phyloP scores from a whole-genome alignment of 1,284 basidiomycete species.

The Irpex rosettiformis region DNA sequence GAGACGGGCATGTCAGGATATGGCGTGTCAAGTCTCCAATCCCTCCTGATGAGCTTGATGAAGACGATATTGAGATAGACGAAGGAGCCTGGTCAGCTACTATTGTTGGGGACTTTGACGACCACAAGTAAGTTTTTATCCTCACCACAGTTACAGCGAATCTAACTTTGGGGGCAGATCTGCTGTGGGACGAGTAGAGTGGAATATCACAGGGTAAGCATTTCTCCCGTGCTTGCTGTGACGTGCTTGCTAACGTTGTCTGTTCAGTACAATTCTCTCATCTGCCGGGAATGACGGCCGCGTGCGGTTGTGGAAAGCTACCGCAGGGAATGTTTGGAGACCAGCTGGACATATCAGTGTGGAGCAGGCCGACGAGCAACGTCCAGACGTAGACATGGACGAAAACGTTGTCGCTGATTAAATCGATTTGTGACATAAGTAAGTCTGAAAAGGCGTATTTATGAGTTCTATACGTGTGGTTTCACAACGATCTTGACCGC shows the following conservation, averaged over 20 bases:
- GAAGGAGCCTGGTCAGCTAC: slow-evolving; percentile 68
- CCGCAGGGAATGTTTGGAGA: slow-evolving; percentile 70
- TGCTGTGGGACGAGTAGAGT: slow-evolving; percentile 72
- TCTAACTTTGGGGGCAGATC: slow-evolving; percentile 37
- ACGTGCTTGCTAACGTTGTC: background rate
- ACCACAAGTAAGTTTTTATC: slow-evolving; percentile 58
- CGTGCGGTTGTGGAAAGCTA: slow-evolving; percentile 86
- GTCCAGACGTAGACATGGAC: slow-evolving; percentile 38
- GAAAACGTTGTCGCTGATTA: slow-evolving; percentile 27
- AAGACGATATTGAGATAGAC: slow-evolving; percentile 36
- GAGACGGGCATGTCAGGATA: slow-evolving; percentile 85
- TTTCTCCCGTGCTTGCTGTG: slow-evolving; percentile 24
- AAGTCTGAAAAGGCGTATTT: no score
- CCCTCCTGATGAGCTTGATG: slow-evolving; percentile 24
- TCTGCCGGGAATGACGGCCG: slow-evolving; percentile 89
- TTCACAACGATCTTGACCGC: slow-evolving; percentile 70
- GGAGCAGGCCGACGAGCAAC: slow-evolving; percentile 63
- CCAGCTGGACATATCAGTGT: slow-evolving; percentile 75
- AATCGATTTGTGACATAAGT: background rate
- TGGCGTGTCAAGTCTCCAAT: slow-evolving; percentile 72
- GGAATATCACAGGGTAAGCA: slow-evolving; percentile 83
- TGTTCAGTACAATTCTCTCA: slow-evolving; percentile 76
- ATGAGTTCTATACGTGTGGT: slow-evolving; percentile 24
- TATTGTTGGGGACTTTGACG: slow-evolving; percentile 82
- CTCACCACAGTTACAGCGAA: background rate